Percentiles rank a stretch among this genome's conserved stretches.
Evolutionary conservation across 2,329 filamentous ascomycete species (phyloP).

Genomic region (Aspergillus pseudonomiae): DNA sequence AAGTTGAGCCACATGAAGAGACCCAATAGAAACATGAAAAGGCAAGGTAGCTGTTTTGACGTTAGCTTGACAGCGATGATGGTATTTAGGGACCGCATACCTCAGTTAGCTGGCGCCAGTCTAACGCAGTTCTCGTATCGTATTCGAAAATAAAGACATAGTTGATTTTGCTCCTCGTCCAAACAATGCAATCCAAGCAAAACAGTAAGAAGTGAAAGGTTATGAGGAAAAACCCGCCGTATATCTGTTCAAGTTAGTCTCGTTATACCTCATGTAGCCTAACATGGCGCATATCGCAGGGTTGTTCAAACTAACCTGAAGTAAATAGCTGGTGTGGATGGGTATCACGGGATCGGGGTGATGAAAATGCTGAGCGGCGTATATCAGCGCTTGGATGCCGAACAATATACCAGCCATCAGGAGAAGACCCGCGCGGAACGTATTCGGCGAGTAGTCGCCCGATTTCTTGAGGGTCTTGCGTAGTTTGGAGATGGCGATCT

Average conservation of each 20-base stretch:
- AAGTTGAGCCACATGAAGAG: conserved; percentile 91
- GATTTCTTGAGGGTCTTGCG: conserved; percentile 68
- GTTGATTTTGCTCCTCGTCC: conserved; percentile 85
- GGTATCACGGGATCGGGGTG: conserved; percentile 53
- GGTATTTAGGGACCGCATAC: conserved; percentile 40
- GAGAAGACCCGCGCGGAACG: conserved; percentile 66
- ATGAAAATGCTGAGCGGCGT: conserved; percentile 58
- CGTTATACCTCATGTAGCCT: not conserved
- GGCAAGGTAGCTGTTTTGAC: conserved; percentile 68
- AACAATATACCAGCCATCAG: conserved; percentile 71
- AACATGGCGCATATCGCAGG: not conserved
- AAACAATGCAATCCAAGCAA: conserved; percentile 79
- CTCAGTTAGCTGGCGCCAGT: conserved; percentile 86
- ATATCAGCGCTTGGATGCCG: conserved; percentile 65
- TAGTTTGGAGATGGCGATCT: conserved; percentile 85
- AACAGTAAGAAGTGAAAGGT: conserved; percentile 82
- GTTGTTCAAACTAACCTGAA: conserved; percentile 57
- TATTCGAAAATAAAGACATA: conserved; percentile 98
- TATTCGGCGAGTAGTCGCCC: conserved; percentile 60
- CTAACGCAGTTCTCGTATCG: conserved; percentile 79
- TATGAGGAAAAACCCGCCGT: conserved; percentile 87
- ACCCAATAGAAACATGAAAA: conserved; percentile 75
- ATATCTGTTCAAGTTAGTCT: conserved; percentile 63
- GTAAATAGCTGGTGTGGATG: conserved; percentile 65
- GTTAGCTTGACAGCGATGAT: conserved; percentile 18